Evolutionary conservation across 2,329 filamentous ascomycete species (phyloP), one percentile per base, ranked within the genome.

Genomic region (Pseudogymnoascus sp.): DNA sequence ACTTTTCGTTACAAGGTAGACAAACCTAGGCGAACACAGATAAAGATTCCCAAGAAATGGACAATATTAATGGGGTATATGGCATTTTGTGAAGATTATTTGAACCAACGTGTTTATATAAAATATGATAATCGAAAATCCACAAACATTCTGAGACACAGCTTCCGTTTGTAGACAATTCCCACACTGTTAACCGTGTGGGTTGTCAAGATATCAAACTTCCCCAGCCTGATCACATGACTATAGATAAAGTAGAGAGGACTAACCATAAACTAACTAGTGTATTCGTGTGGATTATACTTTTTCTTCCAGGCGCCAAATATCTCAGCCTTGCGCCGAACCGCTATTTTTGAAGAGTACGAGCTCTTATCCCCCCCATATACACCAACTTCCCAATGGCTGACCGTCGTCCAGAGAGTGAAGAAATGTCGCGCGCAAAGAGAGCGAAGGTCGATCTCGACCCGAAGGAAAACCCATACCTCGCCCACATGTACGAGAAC

Each of bases 401-500:
- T 72, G 79, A 77, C 74, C 79, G 77, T 74, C 81, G 80, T 72
- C 76, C 76, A 70, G 76, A 79, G 64, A 71, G 73, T 59, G 76
- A 79, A 63, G 74, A 73, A 65, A 75, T 66, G 73, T 66, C 69
- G 45, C 74, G 64, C 76, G 79, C 78, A 66, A 80, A 78, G 71
- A 69, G 71, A 39, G 74, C 73, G 63, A 77, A 73, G 62, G 67
- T 66, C 28, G 74, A 74, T 63, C 57, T 67, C 21, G 79, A 83
- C 69, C 80, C 82, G 59, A 75, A 75, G 61, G 70, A 81, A 71
- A 97, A 97, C 72, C 90, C 89, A 1, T 97, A 99, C 77, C 84
- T 99, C 63, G 89, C 91, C 60, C 94, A 99, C 74, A 88, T 88
- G 83, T 85, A 92, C 74, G 80, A 86, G 64, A 75, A 81, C 63